Base-by-base conservation (phyloP, 2,329 filamentous ascomycete species). In the Microcyclosporella mali region DNA sequence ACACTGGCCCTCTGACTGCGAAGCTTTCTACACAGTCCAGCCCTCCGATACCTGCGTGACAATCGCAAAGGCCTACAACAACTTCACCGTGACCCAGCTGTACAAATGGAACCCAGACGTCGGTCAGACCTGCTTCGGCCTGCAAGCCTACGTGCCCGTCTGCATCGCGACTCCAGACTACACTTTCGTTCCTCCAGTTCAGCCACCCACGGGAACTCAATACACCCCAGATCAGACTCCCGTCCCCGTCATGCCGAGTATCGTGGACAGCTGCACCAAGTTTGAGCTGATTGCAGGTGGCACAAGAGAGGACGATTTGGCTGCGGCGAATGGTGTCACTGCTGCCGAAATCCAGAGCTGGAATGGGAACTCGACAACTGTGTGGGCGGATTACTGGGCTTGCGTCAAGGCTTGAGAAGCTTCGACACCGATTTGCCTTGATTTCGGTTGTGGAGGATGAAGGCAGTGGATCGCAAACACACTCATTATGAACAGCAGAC, bases 31-130 rank as follows among this genome's bases (percentile, higher is more conserved):
- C 51, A 48, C 52, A 18, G 55, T 59, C 30, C 46, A 62, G 28
- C 35, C 56, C 16, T 56, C 46, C 33, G 61, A 65, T 19, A 63
- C 49, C 42, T 65, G 62, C 46, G 46, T 53, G 28, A 53, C 48
- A 35, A 57, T 65, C 41, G 60, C 59, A 33, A 46, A 56, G 35
- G 46, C 45, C 21, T 63, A 54, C 54, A 44, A 51, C 41, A 64
- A 60, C 50, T 64, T 65, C 55, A 64, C 60, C 18, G 56, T 60
- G 7, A 55, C 57, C 10, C 60, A 62, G 33, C 53, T 64, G 32
- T 60, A 58, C 46, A 50, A 53, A n/a, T 65, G 62, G 62, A 65
- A 65, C 50, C 62, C 62, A 1, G 40, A 33, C 16, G 48, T 55
- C 36, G 55, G 58, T 33, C 51, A 52, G 15, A 45, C 49, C 12